Evolutionary conservation across 2,329 filamentous ascomycete genomes (phyloP), one percentile per base, ranked within the genome.

Genomic region (Penicillium sclerotigenum): DNA sequence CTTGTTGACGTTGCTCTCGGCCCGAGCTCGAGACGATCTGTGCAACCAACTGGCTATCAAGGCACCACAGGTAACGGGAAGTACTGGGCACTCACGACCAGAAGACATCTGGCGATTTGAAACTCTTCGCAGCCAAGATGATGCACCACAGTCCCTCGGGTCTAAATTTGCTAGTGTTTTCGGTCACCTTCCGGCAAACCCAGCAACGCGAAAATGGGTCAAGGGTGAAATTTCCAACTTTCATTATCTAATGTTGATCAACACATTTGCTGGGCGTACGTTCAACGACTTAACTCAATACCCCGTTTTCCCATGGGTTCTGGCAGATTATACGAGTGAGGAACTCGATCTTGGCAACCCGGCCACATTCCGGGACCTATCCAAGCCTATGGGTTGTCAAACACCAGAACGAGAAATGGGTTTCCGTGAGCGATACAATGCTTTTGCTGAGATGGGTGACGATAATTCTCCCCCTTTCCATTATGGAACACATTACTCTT

Each of bases 261-360:
- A 99, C 69, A 97, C 94, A 0, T 90, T 99, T 83, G 95, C 95
- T 28, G 94, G 94, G 2, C 83, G 94, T 50, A 97, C 94, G 0
- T 99, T 99, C 78, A 99, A 99, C 69, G 94, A 99, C 69, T 80
- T 99, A 18, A 99, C 94, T 0, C 95, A 99, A 68, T 99, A 99
- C 67, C 94, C 94, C 0, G 92, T 99, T 18, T 99, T 99, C 62
- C 94, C 94, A 0, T 99, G 94, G 94, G 87, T 99, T 4, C 78
- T 99, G 43, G 92, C 94, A 0, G 93, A 99, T 69, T 99, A 99
- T 71, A 93, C 89, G 0, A 97, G 93, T 65, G 88, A 96, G 18
- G 91, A 97, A 70, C 80, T 99, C 11, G 91, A 99, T 68, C 77
- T 99, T 41, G 86, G 85, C 34, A 85, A 97, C 66, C 91, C 92